Base-by-base conservation (phyloP, 495 filamentous ascomycete species). In the Tuber borchii region DNA sequence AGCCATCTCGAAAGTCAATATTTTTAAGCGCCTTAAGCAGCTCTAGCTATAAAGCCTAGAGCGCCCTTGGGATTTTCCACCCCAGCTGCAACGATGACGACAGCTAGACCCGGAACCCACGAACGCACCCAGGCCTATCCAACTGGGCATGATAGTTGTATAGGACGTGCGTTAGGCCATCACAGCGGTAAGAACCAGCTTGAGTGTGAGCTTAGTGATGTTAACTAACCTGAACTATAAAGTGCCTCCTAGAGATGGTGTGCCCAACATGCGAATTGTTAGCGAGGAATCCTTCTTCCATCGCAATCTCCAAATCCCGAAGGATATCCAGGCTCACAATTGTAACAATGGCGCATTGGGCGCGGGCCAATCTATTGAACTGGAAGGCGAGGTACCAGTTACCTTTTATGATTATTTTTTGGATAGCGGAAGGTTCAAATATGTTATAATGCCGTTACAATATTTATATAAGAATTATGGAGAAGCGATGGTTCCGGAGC, bases 401-500 rank as follows among this genome's bases (percentile, higher is more conserved):
- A 75, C 56, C 40, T 71, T 75, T 43, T 75, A 75, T 43, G n/a
- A 56, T 34, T 71, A 71, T 26, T 10, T 7, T 45, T 68, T 70
- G 31, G 39, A 44, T 2, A 9, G 31, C 8, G 44, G 39, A 39
- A n/a, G 10, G 39, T 71, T 42, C 39, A 14, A 71, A 37, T 75
- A 77, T 40, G 61, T 61, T n/a, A 31, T 75, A 34, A 51, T 71
- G 16, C 75, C 75, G 31, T 12, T 77, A 40, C 72, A 77, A 31
- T 71, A 75, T 61, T 65, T 77, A 6, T 77, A 77, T 14, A 31
- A 77, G 37, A 34, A 9, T 10, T 6, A 17, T 31, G 65, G 39
- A 8, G 8, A 22, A 71, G 20, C 42, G 40, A 77, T 77, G 73
- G 65, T 51, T n/a, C 71, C 56, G 40, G 37, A 70, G 4, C 10